These are phyloP conservation scores for Hypoxylon sp. DNA, from an alignment of 2,329 filamentous ascomycete species.

Conservation along the genomic window DNA sequence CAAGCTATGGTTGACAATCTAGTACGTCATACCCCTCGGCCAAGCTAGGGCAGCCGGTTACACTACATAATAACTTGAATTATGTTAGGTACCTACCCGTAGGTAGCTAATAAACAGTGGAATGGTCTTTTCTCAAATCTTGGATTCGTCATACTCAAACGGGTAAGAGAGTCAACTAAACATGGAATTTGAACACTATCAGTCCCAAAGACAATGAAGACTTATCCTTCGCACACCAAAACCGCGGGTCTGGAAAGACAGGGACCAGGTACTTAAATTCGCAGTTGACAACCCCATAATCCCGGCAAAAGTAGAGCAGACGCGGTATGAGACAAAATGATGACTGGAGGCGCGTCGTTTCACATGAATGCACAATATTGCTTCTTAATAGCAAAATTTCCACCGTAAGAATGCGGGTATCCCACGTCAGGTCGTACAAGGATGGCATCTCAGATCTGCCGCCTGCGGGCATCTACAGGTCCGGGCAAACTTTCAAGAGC, in stretches of 20 bases:
- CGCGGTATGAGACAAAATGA: too few relatives aligned
- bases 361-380: slow-evolving; percentile 14
- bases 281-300: not conserved
- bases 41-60: slow-evolving; percentile 12
- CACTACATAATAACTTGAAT: slow-evolving; percentile 12
- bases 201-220: slow-evolving; percentile 23
- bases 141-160: slow-evolving; percentile 25
- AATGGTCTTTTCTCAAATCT: slow-evolving; percentile 23
- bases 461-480: slow-evolving; percentile 14
- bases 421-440: slow-evolving; percentile 3
- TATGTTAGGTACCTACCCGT: too few relatives aligned
- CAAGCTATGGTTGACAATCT: slow-evolving; percentile 23
- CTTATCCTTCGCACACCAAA: slow-evolving; percentile 14
- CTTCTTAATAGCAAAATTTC: slow-evolving; percentile 2
- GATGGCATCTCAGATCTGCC: slow-evolving; percentile 17
- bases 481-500: not conserved
- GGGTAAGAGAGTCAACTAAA: slow-evolving; percentile 20
- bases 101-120: slow-evolving; percentile 35
- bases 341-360: too few relatives aligned
- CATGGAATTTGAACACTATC: slow-evolving; percentile 20
- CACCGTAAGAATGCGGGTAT: slow-evolving; percentile 16
- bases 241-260: slow-evolving; percentile 17
- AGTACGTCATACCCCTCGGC: slow-evolving; percentile 41
- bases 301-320: not conserved
- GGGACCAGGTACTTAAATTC: slow-evolving; percentile 6